Percentiles rank a stretch among this genome's conserved stretches.
phyloP scores from a whole-genome alignment of 2,329 filamentous ascomycete genomes.

The Xylaria sp. region DNA sequence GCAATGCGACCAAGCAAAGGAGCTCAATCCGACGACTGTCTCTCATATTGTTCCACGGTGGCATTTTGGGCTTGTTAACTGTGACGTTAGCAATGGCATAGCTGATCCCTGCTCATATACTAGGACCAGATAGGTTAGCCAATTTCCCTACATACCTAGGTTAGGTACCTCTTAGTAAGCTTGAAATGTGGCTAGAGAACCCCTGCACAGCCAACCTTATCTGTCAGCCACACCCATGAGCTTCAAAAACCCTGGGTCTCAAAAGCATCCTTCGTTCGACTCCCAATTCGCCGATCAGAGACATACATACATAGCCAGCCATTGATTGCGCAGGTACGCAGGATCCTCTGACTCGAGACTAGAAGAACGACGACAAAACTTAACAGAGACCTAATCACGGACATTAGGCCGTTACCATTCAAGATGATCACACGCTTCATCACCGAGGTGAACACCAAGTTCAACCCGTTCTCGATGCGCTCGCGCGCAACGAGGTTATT shows the following conservation, averaged over 20 bases:
- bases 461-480: slow-evolving; percentile 88
- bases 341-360: not conserved
- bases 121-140: not conserved
- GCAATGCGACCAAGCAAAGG: not conserved
- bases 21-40: slow-evolving; percentile 24
- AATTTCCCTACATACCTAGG: not conserved
- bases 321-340: slow-evolving; percentile 21
- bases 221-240: slow-evolving; percentile 34
- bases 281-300: not conserved
- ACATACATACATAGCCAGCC: not conserved
- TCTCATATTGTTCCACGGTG: slow-evolving; percentile 22
- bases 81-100: slow-evolving; percentile 22
- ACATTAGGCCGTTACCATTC: slow-evolving; percentile 5
- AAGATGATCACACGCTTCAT: slow-evolving; percentile 87
- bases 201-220: slow-evolving; percentile 24
- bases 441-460: slow-evolving; percentile 85
- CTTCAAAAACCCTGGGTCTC: slow-evolving; percentile 25
- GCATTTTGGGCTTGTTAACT: slow-evolving; percentile 18
- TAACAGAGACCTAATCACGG: not conserved
- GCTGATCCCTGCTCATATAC: not conserved
- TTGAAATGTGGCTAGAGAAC: not conserved
- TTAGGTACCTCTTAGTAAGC: too few species aligned
- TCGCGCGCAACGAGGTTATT: slow-evolving; percentile 89
- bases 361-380: not conserved
- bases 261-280: not conserved